Percentiles rank a stretch among this genome's conserved stretches.
phyloP scores from a whole-genome alignment of 495 filamentous ascomycete genomes.

The Emericellopsis terricola region DNA sequence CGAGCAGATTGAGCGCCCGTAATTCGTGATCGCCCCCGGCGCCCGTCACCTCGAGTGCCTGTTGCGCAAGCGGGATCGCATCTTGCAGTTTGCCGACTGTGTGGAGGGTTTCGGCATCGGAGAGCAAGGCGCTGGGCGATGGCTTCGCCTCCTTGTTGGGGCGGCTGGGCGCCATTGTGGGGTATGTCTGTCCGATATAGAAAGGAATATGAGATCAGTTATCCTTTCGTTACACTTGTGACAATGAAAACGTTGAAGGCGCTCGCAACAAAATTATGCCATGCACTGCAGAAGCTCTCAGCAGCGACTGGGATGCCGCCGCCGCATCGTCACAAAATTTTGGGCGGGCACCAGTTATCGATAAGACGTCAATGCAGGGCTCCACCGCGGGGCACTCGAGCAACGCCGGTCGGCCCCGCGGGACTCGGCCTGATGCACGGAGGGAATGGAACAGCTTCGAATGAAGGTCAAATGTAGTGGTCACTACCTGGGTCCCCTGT shows the following conservation, averaged over 20 bases:
- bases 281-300: no score
- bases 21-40: constrained; percentile 21
- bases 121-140: constrained; percentile 30
- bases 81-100: constrained; percentile 51
- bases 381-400: no score
- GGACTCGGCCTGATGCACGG: not conserved
- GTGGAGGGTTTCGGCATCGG: constrained; percentile 47
- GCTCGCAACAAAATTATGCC: not conserved
- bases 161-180: constrained; percentile 2
- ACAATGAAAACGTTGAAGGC: not conserved
- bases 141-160: constrained; percentile 1
- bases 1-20: constrained; percentile 58
- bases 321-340: no score
- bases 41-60: constrained; percentile 31
- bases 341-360: not conserved
- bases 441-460: not conserved
- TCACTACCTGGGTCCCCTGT: not conserved
- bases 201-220: not conserved
- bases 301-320: no score
- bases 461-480: not conserved
- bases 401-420: no score
- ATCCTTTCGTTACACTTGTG: no score
- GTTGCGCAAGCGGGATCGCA: constrained; percentile 45
- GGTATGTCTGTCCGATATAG: not conserved
- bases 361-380: not conserved